These are phyloP conservation scores for baker's yeast (Saccharomyces cerevisiae) DNA, from an alignment of 805 yeast species.

Conservation along the genomic window DNA sequence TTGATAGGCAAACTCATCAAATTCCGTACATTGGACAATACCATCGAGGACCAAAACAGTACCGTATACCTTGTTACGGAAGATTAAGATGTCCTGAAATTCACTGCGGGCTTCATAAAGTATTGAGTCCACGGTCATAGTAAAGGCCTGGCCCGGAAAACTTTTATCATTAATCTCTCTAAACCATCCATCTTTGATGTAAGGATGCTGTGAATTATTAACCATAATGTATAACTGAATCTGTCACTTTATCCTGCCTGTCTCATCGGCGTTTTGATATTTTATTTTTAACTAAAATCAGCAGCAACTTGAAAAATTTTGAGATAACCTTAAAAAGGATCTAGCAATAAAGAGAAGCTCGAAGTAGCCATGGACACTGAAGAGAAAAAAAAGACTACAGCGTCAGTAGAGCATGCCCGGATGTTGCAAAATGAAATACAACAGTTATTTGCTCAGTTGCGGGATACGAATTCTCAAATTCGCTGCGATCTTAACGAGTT, in stretches of 20 bases:
- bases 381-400: not conserved
- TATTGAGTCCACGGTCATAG: constrained; percentile 52
- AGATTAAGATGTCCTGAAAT: constrained; percentile 78
- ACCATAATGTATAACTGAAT: not conserved
- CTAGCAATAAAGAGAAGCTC: not conserved
- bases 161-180: constrained; percentile 58
- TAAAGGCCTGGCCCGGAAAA: constrained; percentile 84
- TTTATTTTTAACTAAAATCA: not conserved
- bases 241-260: not conserved
- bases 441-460: constrained; percentile 12
- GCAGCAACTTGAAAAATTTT: not conserved
- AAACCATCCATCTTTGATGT: constrained; percentile 66
- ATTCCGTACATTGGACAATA: constrained; percentile 81
- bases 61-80: constrained; percentile 68
- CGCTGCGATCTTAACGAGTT: constrained; percentile 26
- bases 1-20: constrained; percentile 91
- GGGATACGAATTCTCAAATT: constrained; percentile 18
- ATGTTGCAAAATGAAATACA: constrained; percentile 23
- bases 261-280: constrained; percentile 2
- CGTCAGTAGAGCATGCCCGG: constrained; percentile 7
- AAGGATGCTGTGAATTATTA: constrained; percentile 10
- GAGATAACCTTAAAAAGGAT: not conserved
- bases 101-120: constrained; percentile 59
- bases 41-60: constrained; percentile 87
- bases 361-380: not conserved